These are phyloP conservation scores for Dalbergia oliveri DNA, from an alignment of 306 rosid genomes.

Conservation along the genomic window DNA sequence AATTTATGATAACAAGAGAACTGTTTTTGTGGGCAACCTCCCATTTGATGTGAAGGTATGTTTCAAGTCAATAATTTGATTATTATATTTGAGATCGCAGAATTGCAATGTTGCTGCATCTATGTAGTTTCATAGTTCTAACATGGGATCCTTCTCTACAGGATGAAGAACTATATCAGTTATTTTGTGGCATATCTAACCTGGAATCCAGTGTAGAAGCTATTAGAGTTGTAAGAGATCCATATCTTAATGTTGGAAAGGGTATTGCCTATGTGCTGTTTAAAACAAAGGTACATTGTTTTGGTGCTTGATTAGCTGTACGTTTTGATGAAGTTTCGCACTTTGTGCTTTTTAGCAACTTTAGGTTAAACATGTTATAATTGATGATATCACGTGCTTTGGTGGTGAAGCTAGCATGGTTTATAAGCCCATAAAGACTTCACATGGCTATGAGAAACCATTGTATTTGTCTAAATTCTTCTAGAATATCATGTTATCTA, in stretches of 20 bases:
- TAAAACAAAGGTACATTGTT: constrained; percentile 74
- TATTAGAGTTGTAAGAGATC: constrained; percentile 86
- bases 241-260: constrained; percentile 83
- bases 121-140: constrained; percentile 26
- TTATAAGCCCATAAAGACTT: background rate
- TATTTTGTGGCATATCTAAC: constrained; percentile 73
- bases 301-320: constrained; percentile 1
- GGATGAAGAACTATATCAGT: constrained; percentile 94
- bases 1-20: constrained; percentile 82
- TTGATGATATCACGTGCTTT: background rate
- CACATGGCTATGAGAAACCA: background rate
- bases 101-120: background rate
- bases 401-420: constrained; percentile 14
- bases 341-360: background rate
- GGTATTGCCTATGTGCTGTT: constrained; percentile 89
- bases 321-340: constrained; percentile 2
- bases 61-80: constrained; percentile 19
- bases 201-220: constrained; percentile 76
- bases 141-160: constrained; percentile 49
- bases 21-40: constrained; percentile 95
- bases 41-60: constrained; percentile 94
- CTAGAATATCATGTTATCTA: constrained; percentile 20
- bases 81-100: background rate
- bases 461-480: constrained; percentile 13
- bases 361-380: constrained; percentile 27